phyloP scores from a whole-genome alignment of 345 rosid species.

The Arabidopsis suecica region DNA sequence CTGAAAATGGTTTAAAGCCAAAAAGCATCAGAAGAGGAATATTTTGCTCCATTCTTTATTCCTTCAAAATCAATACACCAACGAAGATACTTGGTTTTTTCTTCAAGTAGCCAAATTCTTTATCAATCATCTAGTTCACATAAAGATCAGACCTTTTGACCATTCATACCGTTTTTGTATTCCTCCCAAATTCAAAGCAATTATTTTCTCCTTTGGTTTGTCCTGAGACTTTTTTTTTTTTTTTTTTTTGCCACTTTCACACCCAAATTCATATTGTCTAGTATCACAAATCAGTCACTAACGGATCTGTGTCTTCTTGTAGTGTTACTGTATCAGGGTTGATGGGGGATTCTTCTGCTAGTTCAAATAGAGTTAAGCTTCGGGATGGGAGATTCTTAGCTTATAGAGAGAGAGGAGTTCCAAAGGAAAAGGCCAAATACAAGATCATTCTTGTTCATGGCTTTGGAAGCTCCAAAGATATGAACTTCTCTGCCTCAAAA shows the following conservation, averaged over 20 bases:
- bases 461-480: constrained; percentile 96
- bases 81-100: constrained; percentile 2
- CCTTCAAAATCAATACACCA: constrained; percentile 4
- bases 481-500: constrained; percentile 75
- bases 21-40: constrained; percentile 30
- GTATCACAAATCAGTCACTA: background rate
- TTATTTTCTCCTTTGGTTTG: constrained; percentile 11
- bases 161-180: constrained; percentile 18
- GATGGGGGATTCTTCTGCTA: constrained; percentile 28
- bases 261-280: background rate
- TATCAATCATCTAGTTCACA: constrained; percentile 18
- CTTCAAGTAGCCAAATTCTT: constrained; percentile 7
- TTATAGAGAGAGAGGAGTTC: constrained; percentile 74
- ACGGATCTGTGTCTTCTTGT: constrained; percentile 1
- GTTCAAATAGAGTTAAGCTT: constrained; percentile 58
- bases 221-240: background rate
- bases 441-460: constrained; percentile 82
- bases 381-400: constrained; percentile 78
- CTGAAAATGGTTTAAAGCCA: background rate
- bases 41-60: constrained; percentile 21
- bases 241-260: constrained; percentile 12
- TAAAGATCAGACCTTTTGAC: constrained; percentile 16
- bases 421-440: constrained; percentile 61
- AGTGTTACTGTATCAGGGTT: background rate
- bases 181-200: constrained; percentile 6